Evolutionary conservation across 495 filamentous ascomycete species (phyloP).

Genomic region (Trichoderma erinaceum): DNA sequence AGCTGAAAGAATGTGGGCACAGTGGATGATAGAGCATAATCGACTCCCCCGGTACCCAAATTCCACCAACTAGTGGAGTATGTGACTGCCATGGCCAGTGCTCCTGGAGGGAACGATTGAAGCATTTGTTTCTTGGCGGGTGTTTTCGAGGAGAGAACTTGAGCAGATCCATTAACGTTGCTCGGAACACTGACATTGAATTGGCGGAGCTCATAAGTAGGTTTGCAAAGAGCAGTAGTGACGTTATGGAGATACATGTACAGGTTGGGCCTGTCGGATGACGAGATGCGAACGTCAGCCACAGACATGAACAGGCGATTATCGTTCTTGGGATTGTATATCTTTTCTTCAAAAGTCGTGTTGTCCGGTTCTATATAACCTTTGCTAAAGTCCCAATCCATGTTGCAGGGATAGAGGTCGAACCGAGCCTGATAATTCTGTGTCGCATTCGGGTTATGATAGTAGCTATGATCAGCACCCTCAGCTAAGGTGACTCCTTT

Average conservation of each 20-base stretch:
- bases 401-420: constrained; percentile 17
- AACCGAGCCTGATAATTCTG: constrained; percentile 20
- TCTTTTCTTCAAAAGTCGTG: neutral
- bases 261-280: neutral
- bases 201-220: constrained; percentile 15
- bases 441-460: constrained; percentile 18
- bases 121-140: neutral
- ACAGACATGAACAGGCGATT: constrained; percentile 19
- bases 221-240: constrained; percentile 17
- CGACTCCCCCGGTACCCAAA: constrained; percentile 17
- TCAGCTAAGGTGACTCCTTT: constrained; percentile 16
- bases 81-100: constrained; percentile 16
- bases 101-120: constrained; percentile 8
- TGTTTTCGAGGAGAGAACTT: constrained; percentile 12
- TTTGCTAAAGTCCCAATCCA: constrained; percentile 8
- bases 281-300: constrained; percentile 18
- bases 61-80: neutral
- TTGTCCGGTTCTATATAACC: neutral
- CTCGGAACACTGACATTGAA: constrained; percentile 13
- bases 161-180: constrained; percentile 4
- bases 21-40: constrained; percentile 17
- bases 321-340: constrained; percentile 6
- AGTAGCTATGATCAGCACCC: constrained; percentile 18
- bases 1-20: constrained; percentile 21
- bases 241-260: constrained; percentile 19